Evolutionary conservation across 148 eudicot species (phyloP), one percentile per base, ranked within the genome.

Genomic region (Linanthus parryae): DNA sequence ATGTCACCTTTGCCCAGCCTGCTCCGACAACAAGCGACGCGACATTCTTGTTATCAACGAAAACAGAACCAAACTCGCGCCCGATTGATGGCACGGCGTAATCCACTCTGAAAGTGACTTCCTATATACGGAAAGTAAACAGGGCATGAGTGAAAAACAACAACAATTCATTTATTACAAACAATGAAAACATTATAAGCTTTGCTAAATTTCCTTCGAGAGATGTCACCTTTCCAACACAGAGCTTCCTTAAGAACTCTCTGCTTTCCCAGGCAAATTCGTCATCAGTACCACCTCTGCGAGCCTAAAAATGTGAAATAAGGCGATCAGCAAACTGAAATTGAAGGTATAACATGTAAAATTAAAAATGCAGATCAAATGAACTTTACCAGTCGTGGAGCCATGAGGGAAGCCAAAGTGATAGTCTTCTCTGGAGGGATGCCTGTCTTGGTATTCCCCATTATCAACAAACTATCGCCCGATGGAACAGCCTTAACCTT

Each of bases 201-300:
- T 44, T 7, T 8, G 49, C 3, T 21, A 31, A 31, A 31, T 31
- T 31, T n/a, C n/a, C n/a, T n/a, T n/a, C n/a, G n/a, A n/a, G n/a
- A n/a, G n/a, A n/a, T n/a, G n/a, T n/a, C n/a, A 94, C 99, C 99
- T 88, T 82, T 70, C 96, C 96, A 34, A 88, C 74, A 53, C 91
- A 84, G 56, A 88, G 80, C 61, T 94, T 94, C 72, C 96, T 74
- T 65, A 94, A 65, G 57, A 47, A 94, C 51, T 94, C 96, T 67
- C 96, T 80, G 77, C 99, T 94, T 3, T 82, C 80, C 99, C 96
- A 94, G 48, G 99, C 96, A 78, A 84, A 94, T 64, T 96, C 82
- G 69, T 94, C 99, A 57, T 84, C 99, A 34, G 61, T 27, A 28
- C 87, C 79, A 33, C 77, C 84, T 72, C 95, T 72, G 24, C 96